These are phyloP conservation scores for Leccinum rimulosum DNA, from an alignment of 768 basidiomycete species.

Conservation along the genomic window DNA sequence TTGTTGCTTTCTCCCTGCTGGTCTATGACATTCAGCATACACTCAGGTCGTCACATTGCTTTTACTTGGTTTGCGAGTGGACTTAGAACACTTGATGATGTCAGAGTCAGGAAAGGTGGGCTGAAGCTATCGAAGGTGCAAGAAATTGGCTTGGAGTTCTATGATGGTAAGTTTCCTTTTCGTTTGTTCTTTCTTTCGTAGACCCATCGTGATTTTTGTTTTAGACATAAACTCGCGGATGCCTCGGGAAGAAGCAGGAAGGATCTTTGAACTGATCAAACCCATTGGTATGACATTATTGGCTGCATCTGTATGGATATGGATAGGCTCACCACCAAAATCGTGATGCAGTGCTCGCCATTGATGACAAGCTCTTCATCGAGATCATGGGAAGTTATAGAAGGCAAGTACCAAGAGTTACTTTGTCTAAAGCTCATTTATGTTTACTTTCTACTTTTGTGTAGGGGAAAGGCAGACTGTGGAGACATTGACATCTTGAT, in stretches of 20 bases:
- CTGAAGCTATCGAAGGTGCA: conserved; percentile 59
- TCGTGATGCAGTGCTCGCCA: conserved; percentile 50
- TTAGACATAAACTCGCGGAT: conserved; percentile 83
- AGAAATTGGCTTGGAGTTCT: conserved; percentile 64
- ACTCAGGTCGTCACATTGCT: conserved; percentile 60
- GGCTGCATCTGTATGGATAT: not conserved
- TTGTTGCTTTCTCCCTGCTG: not conserved
- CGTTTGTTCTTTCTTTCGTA: not conserved
- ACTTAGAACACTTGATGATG: conserved; percentile 75
- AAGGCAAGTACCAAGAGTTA: conserved; percentile 41
- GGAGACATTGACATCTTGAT: conserved; percentile 93
- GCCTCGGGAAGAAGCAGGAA: conserved; percentile 75
- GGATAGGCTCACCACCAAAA: not conserved
- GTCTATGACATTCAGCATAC: not conserved
- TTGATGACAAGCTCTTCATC: conserved; percentile 71
- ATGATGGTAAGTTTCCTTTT: conserved; percentile 51
- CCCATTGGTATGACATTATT: conserved; percentile 51
- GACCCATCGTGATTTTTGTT: not conserved
- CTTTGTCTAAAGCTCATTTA: not conserved
- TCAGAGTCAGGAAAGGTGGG: conserved; percentile 56
- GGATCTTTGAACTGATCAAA: conserved; percentile 71
- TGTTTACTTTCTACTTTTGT: not conserved
- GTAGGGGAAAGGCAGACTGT: conserved; percentile 74
- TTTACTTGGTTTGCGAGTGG: conserved; percentile 74
- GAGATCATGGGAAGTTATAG: conserved; percentile 93